Evolutionary conservation across 2,329 filamentous ascomycete species (phyloP).

Genomic region (Calonectria honghensis): DNA sequence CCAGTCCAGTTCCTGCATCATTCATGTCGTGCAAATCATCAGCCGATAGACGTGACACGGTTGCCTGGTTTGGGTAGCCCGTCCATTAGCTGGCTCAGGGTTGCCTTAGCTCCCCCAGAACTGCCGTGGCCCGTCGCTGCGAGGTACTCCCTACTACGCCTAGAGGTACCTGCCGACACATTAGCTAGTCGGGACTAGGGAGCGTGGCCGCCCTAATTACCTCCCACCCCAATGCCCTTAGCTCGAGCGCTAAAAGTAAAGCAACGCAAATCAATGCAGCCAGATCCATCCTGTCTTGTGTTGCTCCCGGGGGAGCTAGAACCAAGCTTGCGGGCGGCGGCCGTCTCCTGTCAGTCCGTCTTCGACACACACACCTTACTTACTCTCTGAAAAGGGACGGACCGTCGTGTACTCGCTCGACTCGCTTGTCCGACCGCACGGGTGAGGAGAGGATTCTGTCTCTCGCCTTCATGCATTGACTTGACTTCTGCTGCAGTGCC

Average conservation of each 20-base stretch:
- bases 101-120: conserved; percentile 21
- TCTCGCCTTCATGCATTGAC: not conserved
- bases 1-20: conserved; percentile 12
- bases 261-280: conserved; percentile 31
- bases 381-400: conserved; percentile 20
- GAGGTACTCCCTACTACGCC: not conserved
- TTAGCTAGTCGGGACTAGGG: conserved; percentile 16
- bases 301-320: conserved; percentile 20
- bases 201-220: conserved; percentile 21
- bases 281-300: conserved; percentile 20
- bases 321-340: conserved; percentile 10
- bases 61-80: conserved; percentile 5
- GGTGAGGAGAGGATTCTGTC: not conserved
- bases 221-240: conserved; percentile 12
- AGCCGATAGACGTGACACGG: not conserved
- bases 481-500: conserved; percentile 4
- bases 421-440: not conserved
- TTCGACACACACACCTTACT: not conserved
- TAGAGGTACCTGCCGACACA: conserved; percentile 4
- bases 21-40: conserved; percentile 19
- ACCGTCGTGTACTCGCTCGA: conserved; percentile 10
- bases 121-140: conserved; percentile 5
- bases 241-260: conserved; percentile 28
- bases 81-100: not conserved
- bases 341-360: conserved; percentile 13